phyloP scores from a whole-genome alignment of 768 basidiomycete species.

The Rhizopogon vesiculosus region DNA sequence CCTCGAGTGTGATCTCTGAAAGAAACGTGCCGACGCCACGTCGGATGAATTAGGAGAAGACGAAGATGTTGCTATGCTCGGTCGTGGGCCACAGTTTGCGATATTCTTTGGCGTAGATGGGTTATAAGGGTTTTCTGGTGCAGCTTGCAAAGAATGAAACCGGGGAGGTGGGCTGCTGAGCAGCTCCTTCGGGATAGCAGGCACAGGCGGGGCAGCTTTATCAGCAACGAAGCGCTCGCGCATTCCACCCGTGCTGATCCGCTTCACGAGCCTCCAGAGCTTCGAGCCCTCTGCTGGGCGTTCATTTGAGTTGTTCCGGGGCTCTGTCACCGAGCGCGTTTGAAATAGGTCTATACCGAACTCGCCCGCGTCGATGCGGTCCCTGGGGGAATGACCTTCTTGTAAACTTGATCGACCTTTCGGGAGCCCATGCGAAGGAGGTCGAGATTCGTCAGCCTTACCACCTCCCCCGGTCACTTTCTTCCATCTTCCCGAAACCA shows the following conservation, averaged over 20 bases:
- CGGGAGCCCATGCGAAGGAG: conserved; percentile 14
- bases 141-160: neutral
- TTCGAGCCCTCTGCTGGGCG: conserved; percentile 33
- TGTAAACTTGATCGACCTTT: conserved; percentile 31
- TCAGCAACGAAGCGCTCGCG: conserved; percentile 40
- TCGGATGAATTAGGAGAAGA: conserved; percentile 62
- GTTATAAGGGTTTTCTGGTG: neutral
- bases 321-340: neutral
- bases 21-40: conserved; percentile 49
- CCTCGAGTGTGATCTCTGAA: conserved; percentile 40
- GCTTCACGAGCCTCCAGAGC: conserved; percentile 67
- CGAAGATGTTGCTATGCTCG: conserved; percentile 49
- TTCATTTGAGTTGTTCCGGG: neutral
- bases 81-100: conserved; percentile 21
- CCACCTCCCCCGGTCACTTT: conserved; percentile 11
- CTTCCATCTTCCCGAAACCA: conserved; percentile 32
- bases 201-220: conserved; percentile 49
- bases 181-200: conserved; percentile 48
- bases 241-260: conserved; percentile 60
- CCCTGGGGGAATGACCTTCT: conserved; percentile 10
- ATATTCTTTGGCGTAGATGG: conserved; percentile 10
- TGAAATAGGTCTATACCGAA: neutral
- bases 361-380: conserved; percentile 15
- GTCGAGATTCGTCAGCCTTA: conserved; percentile 17
- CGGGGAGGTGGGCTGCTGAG: conserved; percentile 4